Percentiles rank a stretch among this genome's conserved stretches.
These are phyloP conservation scores for Onygenales sp. DNA, from an alignment of 2,329 filamentous ascomycete genomes.

Conservation along the genomic window DNA sequence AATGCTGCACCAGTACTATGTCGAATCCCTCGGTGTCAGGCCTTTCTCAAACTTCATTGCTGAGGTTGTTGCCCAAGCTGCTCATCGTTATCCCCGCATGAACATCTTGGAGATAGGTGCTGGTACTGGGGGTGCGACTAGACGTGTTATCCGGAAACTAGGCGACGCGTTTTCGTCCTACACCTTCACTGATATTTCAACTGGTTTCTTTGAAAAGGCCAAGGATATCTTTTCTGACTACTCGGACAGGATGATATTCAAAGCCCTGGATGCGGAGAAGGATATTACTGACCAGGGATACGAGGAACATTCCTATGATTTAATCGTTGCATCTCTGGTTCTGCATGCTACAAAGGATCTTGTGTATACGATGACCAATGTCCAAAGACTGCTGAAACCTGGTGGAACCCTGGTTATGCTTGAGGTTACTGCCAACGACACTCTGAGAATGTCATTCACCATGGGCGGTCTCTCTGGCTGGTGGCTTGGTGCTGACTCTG, in stretches of 20 bases:
- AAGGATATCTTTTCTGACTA: slow-evolving; percentile 18
- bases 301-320: slow-evolving; percentile 13
- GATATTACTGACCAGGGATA: slow-evolving; percentile 16
- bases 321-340: slow-evolving; percentile 17
- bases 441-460: slow-evolving; percentile 8
- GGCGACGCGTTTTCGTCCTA: slow-evolving; percentile 10
- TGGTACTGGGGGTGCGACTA: slow-evolving; percentile 22
- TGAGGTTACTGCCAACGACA: slow-evolving; percentile 6
- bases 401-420: slow-evolving; percentile 11
- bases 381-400: slow-evolving; percentile 11
- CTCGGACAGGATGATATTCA: slow-evolving; percentile 13
- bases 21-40: slow-evolving; percentile 4
- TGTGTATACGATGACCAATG: slow-evolving; percentile 10
- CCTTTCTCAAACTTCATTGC: slow-evolving; percentile 1
- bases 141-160: slow-evolving; percentile 6
- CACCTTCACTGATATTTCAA: slow-evolving; percentile 12
- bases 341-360: slow-evolving; percentile 17
- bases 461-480: slow-evolving; percentile 12
- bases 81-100: slow-evolving; percentile 13
- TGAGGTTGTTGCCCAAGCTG: not conserved
- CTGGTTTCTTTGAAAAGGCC: slow-evolving; percentile 16
- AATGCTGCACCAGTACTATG: slow-evolving; percentile 6
- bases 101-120: slow-evolving; percentile 26
- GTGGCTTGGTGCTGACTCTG: slow-evolving; percentile 10
- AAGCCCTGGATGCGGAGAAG: slow-evolving; percentile 13